Base-by-base conservation (phyloP, 305 asterid species). In the Striga hermonthica region DNA sequence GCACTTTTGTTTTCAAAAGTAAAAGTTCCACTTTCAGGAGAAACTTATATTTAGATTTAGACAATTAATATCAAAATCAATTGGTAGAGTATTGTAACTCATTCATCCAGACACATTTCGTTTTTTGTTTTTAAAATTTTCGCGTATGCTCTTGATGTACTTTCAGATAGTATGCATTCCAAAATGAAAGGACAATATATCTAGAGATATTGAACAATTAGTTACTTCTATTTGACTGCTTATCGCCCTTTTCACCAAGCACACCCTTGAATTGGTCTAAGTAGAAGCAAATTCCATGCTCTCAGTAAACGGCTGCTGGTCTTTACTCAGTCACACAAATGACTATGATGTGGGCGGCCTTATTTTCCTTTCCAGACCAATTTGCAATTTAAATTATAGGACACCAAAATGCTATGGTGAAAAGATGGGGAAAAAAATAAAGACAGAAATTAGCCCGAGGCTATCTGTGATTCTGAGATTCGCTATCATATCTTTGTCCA, bases 231-330 rank as follows among this genome's bases (percentile, higher is more conserved):
- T 14, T 45, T 48, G 36, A 2, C 5, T 22, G 31, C 53, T 50
- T 16, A 36, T 44, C 12, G 48, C 64, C 52, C 28, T 55, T 31
- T 36, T 45, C 41, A 47, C 60, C 11, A 44, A 44, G 28, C 49
- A 47, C 68, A 57, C 38, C 60, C 60, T 72, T 68, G 60, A 55
- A 62, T 72, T 54, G 57, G 28, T 58, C 50, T 12, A 52, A 12
- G 45, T 9, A 15, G 49, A 69, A 56, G 43, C 64, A 47, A 7
- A 9, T 11, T 47, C 36, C 10, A 5, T 64, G 62, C 69, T 64
- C 60, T 28, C 31, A 37, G 41, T 31, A 6, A 28, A 45, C 31
- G 59, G 9, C 62, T 11, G 15, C 43, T 39, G 48, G 49, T 22
- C 63, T 50, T 62, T 41, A 44, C 56, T 57, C 3, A n/a, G 58